These are phyloP conservation scores for Penicillium frequentans DNA, from an alignment of 2,329 filamentous ascomycete species.

Conservation along the genomic window DNA sequence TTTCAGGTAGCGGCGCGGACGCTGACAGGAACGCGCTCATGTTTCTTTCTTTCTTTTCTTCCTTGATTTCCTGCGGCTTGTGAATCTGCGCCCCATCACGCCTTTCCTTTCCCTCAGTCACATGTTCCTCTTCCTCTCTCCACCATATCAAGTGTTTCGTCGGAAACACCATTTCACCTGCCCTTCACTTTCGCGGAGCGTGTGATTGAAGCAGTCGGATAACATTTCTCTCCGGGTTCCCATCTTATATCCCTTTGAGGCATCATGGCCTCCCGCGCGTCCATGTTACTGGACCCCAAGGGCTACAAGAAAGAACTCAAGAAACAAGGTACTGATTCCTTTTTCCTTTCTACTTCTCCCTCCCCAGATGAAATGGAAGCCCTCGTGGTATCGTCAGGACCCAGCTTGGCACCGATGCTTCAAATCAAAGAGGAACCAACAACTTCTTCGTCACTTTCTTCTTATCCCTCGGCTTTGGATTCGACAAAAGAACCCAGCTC, in stretches of 20 bases:
- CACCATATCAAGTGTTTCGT: not conserved
- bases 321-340: slow-evolving; percentile 33
- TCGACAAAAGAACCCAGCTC: slow-evolving; percentile 16
- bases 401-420: no score
- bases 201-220: not conserved
- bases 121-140: not conserved
- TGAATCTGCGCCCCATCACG: not conserved
- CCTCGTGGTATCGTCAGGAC: not conserved
- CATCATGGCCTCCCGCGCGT: slow-evolving; percentile 42
- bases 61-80: not conserved
- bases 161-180: not conserved
- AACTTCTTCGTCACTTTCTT: not conserved
- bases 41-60: not conserved
- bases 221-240: not conserved
- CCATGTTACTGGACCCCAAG: slow-evolving; percentile 46
- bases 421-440: not conserved
- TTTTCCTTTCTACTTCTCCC: slow-evolving; percentile 4
- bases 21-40: not conserved
- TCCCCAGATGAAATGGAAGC: not conserved
- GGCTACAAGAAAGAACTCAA: slow-evolving; percentile 38
- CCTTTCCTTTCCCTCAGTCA: not conserved
- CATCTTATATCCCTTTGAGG: not conserved
- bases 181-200: not conserved
- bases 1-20: not conserved
- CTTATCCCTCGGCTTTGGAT: slow-evolving; percentile 15